phyloP scores from a whole-genome alignment of 495 filamentous ascomycete genomes.

The Extremus antarcticus region DNA sequence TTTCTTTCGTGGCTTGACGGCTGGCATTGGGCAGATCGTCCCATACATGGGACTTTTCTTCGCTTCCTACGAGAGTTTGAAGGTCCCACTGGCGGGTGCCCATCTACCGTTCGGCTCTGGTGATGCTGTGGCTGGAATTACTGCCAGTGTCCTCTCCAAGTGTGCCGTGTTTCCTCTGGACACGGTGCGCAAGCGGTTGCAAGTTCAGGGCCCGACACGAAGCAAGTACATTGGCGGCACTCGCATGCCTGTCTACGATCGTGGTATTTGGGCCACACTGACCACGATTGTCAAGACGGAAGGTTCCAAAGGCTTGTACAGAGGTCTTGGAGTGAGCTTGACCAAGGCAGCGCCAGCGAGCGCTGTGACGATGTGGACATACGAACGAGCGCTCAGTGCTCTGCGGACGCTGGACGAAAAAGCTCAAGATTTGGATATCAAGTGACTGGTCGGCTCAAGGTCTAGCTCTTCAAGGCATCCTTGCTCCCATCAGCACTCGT shows the following conservation, averaged over 20 bases:
- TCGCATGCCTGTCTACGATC: conserved; percentile 72
- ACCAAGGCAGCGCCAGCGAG: conserved; percentile 91
- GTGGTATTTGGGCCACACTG: conserved; percentile 55
- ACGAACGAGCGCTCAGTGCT: conserved; percentile 50
- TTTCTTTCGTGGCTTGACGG: conserved; percentile 76
- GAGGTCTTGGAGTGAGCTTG: conserved; percentile 77
- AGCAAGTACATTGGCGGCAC: conserved; percentile 60
- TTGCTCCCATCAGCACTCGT: neutral
- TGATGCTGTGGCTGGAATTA: conserved; percentile 68
- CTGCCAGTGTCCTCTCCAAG: conserved; percentile 72
- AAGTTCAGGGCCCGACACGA: conserved; percentile 87
- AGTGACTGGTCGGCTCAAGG: neutral
- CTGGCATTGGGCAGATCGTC: conserved; percentile 74
- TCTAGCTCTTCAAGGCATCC: neutral
- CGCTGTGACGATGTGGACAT: conserved; percentile 98
- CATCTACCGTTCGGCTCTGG: conserved; percentile 50
- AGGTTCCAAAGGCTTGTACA: conserved; percentile 71
- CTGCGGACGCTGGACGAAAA: conserved; percentile 1
- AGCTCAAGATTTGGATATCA: neutral
- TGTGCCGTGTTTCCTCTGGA: conserved; percentile 91
- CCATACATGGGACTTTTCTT: conserved; percentile 98
- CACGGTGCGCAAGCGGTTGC: conserved; percentile 79
- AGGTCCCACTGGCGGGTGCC: conserved; percentile 41
- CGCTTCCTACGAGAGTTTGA: conserved; percentile 63
- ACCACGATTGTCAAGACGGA: conserved; percentile 56